phyloP scores from a whole-genome alignment of 306 rosid species.

The Castanea crenata region DNA sequence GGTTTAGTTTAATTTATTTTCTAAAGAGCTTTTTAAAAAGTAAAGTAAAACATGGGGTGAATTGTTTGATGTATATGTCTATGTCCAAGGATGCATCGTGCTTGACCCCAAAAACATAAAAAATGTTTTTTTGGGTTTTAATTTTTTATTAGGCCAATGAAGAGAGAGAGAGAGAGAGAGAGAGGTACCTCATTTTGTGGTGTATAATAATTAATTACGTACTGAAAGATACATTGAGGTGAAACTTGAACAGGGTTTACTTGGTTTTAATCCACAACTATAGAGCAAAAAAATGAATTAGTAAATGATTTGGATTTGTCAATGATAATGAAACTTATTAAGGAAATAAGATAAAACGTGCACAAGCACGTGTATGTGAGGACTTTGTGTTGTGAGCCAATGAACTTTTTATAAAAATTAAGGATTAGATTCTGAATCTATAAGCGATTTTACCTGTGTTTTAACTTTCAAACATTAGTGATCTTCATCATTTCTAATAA shows the following conservation, averaged over 20 bases:
- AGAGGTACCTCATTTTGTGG: background rate
- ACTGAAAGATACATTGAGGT: conserved; percentile 1
- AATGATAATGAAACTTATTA: background rate
- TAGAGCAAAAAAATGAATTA: background rate
- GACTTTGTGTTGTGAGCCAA: background rate
- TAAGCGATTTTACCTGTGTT: background rate
- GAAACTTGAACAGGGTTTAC: background rate
- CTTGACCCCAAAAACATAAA: background rate
- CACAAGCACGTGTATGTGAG: background rate
- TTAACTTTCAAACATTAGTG: background rate
- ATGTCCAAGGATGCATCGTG: background rate
- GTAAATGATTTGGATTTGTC: background rate
- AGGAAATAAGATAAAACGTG: background rate
- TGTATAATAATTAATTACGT: background rate
- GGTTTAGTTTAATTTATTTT: background rate
- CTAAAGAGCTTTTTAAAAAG: background rate
- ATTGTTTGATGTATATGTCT: background rate
- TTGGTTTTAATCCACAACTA: background rate
- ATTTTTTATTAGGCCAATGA: background rate
- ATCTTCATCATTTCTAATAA: background rate
- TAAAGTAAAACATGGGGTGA: background rate
- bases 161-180: background rate
- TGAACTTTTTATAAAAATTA: background rate
- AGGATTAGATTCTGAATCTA: background rate
- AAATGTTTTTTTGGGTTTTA: background rate